A percentile compares a stretch with the other conserved stretches of the same genome.
Evolutionary conservation across 768 basidiomycete species (phyloP).

Genomic region (Kwoniella botswanensis): DNA sequence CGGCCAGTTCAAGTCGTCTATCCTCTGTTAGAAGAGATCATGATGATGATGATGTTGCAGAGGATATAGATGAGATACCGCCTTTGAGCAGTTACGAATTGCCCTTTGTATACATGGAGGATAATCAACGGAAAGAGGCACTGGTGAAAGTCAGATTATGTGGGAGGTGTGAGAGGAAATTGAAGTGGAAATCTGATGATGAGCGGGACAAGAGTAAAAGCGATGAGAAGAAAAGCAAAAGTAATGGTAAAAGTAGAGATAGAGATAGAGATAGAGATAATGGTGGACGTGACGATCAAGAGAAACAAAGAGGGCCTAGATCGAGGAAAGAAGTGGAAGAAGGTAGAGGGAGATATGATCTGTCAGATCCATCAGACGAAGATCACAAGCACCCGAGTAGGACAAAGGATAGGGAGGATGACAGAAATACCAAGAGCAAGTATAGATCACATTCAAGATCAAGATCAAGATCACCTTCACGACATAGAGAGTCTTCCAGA

Average conservation of each 20-base stretch:
- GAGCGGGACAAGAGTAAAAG: conserved; percentile 7
- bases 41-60: conserved; percentile 3
- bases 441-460: conserved; percentile 6
- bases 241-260: neutral
- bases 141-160: conserved; percentile 92
- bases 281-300: neutral
- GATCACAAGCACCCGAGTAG: neutral
- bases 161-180: conserved; percentile 74
- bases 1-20: neutral
- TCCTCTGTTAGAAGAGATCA: neutral
- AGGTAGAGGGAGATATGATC: neutral
- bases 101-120: conserved; percentile 86
- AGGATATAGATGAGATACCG: conserved; percentile 33
- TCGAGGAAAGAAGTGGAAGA: neutral
- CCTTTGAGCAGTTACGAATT: conserved; percentile 77
- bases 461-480: conserved; percentile 8
- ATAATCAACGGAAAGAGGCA: conserved; percentile 72
- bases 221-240: conserved; percentile 2
- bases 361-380: neutral
- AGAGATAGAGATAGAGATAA: neutral
- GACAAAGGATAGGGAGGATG: neutral
- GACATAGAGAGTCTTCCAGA: neutral
- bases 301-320: neutral
- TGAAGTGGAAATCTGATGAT: conserved; percentile 67
- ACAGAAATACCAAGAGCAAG: neutral